Base-by-base conservation (phyloP, 495 filamentous ascomycete genomes). In the Bryoglossum gracile region DNA sequence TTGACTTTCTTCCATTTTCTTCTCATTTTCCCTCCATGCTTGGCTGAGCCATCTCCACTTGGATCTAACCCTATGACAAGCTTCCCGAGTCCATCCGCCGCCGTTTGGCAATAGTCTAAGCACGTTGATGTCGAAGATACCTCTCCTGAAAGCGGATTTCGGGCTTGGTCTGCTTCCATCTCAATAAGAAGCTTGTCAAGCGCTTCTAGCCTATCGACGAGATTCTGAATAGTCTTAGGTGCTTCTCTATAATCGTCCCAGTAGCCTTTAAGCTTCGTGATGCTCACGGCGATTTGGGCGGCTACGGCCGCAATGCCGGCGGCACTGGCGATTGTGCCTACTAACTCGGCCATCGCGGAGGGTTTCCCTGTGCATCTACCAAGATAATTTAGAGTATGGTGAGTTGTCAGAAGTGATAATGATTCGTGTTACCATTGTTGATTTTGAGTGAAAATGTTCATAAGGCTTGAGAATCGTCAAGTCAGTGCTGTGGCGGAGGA, bases 171-270 rank as follows among this genome's bases (percentile, higher is more conserved):
- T 2, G 33, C 25, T 28, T 50, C 17, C 5, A 55, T 50, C 1
- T 40, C 17, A 2, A 8, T 6, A 13, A 70, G 24, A 6, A 64
- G 43, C 6, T 46, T 48, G 16, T 55, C 50, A 2, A 68, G 45
- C 8, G 61, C 46, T 3, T 65, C 57, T 18, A 69, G 53, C 26
- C 68, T 55, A 0, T 55, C 46, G n/a, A 62, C 43, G 0, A 66
- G 52, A 10, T 56, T 45, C 2, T 35, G 40, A 18, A 72, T 59
- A 2, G 60, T 53, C 1, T 55, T 55, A 2, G 64, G 66, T 1
- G 65, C 60, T 32, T 68, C 60, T 46, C 59, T 45, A 4, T 70
- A 39, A 5, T 64, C 61, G 5, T 53, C 46, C 62, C 65, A 70
- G 28, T 65, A 64, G 3, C 55, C 50, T 21, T 58, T 59, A 21